These are phyloP conservation scores for Coniochaeta sp. DNA, from an alignment of 2,329 filamentous ascomycete genomes.

Conservation along the genomic window DNA sequence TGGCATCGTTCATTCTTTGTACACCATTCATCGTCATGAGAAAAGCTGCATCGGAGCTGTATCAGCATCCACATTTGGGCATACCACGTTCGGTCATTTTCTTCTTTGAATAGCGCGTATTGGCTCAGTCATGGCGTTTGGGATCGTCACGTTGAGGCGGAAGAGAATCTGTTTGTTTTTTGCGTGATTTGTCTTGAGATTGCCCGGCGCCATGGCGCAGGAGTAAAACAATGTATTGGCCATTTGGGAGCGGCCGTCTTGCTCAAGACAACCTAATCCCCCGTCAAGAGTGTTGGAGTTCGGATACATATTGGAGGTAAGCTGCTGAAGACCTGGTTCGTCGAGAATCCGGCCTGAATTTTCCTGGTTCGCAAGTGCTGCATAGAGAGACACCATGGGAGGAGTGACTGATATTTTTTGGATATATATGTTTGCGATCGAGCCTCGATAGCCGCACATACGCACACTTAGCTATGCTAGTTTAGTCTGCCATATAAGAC, in stretches of 20 bases:
- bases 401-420: background rate
- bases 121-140: background rate
- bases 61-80: background rate
- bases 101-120: background rate
- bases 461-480: background rate
- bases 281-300: background rate
- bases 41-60: background rate
- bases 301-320: background rate
- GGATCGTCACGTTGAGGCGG: background rate
- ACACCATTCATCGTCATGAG: background rate
- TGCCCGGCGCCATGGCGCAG: background rate
- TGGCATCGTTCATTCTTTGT: background rate
- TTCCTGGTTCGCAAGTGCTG: background rate
- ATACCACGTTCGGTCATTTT: background rate
- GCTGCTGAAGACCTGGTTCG: background rate
- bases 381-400: background rate
- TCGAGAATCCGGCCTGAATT: background rate
- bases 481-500: background rate
- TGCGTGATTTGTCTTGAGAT: background rate
- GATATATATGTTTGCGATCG: background rate
- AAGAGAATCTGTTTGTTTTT: background rate
- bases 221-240: background rate
- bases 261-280: background rate
- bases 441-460: background rate
- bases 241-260: background rate